Base-by-base conservation (phyloP, 2,329 filamentous ascomycete species). In the Tolypocladium sp. region DNA sequence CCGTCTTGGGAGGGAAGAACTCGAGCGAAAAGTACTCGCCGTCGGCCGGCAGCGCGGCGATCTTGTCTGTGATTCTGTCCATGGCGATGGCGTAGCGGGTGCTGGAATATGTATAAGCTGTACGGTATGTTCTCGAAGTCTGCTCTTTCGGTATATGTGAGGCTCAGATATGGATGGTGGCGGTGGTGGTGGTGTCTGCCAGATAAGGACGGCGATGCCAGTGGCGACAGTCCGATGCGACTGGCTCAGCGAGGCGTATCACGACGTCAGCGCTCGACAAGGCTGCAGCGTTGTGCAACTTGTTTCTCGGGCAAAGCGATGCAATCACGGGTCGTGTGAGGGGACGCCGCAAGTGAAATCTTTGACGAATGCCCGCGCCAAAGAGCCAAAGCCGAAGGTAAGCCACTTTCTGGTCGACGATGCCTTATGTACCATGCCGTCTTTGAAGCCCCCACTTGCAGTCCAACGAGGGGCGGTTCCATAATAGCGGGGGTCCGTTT, bases 1-100 rank as follows among this genome's bases (percentile, higher is more conserved):
- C 82, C 54, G 94, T 99, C 80, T 97, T 99, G 63, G 94, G 94
- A 65, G 94, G 94, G 78, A 99, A 99, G 85, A 99, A 99, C 78
- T 99, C 94, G 75, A 97, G 88, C 55, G 94, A 97, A 77, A 96
- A 96, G 80, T 94, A 97, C 72, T 84, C 86, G 64, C 85, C 84
- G 74, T 90, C 85, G 64, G 88, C 83, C 73, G 91, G 90, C 77
- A 99, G 78, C 62, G 91, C 90, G 76, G 90, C 90, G 71, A 97
- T 93, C 81, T 96, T 96, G 81, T 95, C 89, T 63, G 91, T 96
- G 71, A 97, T 92, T 77, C 90, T 94, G 78, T 92, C 88, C 87
- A 91, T 91, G 62, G 59, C 61, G 65, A 12, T 49, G 42, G 17
- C 7, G 55, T 3, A 9, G 38, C 10, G 44, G 54, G 40, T 13